Evolutionary conservation across 2,329 filamentous ascomycete genomes (phyloP), one percentile per base, ranked within the genome.

Genomic region (Fusarium subtropicale): DNA sequence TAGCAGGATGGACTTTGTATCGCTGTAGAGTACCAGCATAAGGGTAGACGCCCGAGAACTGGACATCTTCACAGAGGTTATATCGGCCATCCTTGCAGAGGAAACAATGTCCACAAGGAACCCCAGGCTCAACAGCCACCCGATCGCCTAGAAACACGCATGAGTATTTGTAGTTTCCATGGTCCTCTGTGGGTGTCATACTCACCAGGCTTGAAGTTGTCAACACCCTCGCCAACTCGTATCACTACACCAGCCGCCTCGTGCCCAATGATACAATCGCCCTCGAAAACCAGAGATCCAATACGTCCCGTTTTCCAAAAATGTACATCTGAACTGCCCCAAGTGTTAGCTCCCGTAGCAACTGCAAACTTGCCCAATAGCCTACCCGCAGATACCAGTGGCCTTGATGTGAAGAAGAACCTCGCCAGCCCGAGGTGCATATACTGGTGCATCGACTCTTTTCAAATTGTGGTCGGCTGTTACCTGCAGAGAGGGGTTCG

Each of bases 251-350:
- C 89, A 12, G 88, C 85, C 6, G 85, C 87, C 76, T 91, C 89
- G 66, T 91, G 89, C 24, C 89, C 88, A 46, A 91, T 82, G 54
- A 90, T 89, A 71, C 87, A 89, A 68, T 90, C 87, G 22, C 86
- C 85, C 60, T 88, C 84, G 15, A 92, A 85, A 3, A 87, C 83
- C 3, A 91, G 81, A 3, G 84, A 82, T 4, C 90, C 90, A 71
- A 92, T 91, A 15, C 84, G 79, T 26, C 90, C 90, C 1, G 82
- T 80, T 71, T 88, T 88, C 89, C 89, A 91, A 70, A 91, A 89
- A 75, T 92, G 89, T 67, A 91, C 85, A 71, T 91, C 89, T 1
- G 88, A 91, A 41, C 86, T 88, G 31, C 24, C 12, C 20, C 13
- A 20, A 11, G 38, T 7, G 42, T 24, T 15, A 39, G 33, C 18